Conservation (phyloP, 1,284 basidiomycete genomes). For the Moniliophthora roreri region DNA sequence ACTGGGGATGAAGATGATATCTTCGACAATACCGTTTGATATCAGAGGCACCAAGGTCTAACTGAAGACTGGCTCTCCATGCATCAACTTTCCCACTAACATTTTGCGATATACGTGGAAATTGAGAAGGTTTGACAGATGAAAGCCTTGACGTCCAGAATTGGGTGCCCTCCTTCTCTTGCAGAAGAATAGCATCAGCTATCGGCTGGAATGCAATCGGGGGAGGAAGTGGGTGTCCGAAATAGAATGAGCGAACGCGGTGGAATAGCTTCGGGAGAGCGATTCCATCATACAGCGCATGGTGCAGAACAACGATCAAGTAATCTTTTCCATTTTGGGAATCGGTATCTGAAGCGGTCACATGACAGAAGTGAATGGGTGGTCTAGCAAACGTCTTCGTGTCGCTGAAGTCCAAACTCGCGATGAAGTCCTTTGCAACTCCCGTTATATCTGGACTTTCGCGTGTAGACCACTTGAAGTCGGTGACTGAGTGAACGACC, state of each 20-base stretch:
- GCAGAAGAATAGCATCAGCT: slow-evolving; percentile 16
- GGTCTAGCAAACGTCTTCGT: background rate
- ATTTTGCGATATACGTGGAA: slow-evolving; percentile 16
- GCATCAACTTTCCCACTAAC: background rate
- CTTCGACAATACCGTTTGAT: slow-evolving; percentile 16
- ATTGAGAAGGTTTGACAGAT: slow-evolving; percentile 21
- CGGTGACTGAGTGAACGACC: slow-evolving; percentile 35
- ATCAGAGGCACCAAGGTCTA: background rate
- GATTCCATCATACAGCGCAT: slow-evolving; percentile 51
- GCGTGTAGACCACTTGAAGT: slow-evolving; percentile 32
- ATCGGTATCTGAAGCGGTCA: background rate
- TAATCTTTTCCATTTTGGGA: background rate
- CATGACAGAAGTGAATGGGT: slow-evolving; percentile 4
- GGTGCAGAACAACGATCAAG: slow-evolving; percentile 46
- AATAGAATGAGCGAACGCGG: slow-evolving; percentile 34
- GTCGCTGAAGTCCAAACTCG: slow-evolving; percentile 1
- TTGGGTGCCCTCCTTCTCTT: slow-evolving; percentile 37
- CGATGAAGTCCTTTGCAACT: background rate
- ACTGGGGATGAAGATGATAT: slow-evolving; percentile 19
- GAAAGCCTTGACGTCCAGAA: slow-evolving; percentile 39
- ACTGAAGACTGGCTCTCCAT: slow-evolving; percentile 1
- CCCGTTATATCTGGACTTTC: background rate
- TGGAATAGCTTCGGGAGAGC: slow-evolving; percentile 38
- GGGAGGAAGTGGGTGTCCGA: slow-evolving; percentile 16
- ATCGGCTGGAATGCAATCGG: slow-evolving; percentile 30